Evolutionary conservation across 2,329 filamentous ascomycete species (phyloP).

Genomic region (Tolypocladium guangdongense): DNA sequence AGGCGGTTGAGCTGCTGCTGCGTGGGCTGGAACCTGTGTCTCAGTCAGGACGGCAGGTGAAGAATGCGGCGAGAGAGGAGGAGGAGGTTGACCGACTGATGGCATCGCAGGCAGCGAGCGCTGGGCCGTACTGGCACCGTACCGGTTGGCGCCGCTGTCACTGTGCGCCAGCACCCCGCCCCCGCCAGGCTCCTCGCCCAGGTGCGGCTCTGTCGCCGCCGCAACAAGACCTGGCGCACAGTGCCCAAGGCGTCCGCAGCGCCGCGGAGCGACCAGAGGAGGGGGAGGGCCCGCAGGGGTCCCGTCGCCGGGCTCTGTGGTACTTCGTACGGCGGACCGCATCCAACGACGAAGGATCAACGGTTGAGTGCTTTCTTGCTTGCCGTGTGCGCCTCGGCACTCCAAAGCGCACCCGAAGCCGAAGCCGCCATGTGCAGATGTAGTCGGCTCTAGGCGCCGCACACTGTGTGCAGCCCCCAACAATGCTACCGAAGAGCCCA

Average conservation of each 20-base stretch:
- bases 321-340: neutral
- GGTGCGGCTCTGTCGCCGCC: neutral
- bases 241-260: neutral
- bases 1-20: neutral
- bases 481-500: too few relatives aligned
- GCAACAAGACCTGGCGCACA: neutral
- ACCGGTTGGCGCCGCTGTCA: neutral
- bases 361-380: too few relatives aligned
- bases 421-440: too few relatives aligned
- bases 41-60: neutral
- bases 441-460: neutral
- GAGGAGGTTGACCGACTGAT: too few relatives aligned
- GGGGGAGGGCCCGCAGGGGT: neutral
- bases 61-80: neutral
- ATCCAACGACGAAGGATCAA: too few relatives aligned
- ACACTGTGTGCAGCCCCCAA: neutral
- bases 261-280: too few relatives aligned
- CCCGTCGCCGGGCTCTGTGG: neutral
- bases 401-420: too few relatives aligned
- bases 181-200: neutral
- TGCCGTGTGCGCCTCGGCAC: neutral
- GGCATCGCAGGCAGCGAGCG: neutral
- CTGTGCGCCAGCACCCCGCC: neutral
- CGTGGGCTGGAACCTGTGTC: neutral
- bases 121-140: neutral